phyloP scores from a whole-genome alignment of 495 filamentous ascomycete genomes.

The Hamigera avellanea region DNA sequence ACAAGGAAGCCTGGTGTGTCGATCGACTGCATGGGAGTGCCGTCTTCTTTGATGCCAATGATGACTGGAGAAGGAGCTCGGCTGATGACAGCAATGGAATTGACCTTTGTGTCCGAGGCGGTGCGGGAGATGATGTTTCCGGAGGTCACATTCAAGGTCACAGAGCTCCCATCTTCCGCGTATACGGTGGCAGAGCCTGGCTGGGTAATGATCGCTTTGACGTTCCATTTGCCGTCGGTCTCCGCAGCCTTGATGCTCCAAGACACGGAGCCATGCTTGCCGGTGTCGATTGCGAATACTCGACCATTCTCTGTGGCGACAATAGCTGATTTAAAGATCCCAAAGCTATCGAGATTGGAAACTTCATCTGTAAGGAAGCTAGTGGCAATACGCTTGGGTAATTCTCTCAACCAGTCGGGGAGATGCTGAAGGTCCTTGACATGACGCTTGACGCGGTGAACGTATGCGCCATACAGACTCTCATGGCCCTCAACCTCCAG shows the following conservation, averaged over 20 bases:
- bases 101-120: slow-evolving; percentile 15
- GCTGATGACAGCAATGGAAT: slow-evolving; percentile 21
- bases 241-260: slow-evolving; percentile 58
- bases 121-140: slow-evolving; percentile 40
- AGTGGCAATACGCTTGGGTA: slow-evolving; percentile 54
- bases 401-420: slow-evolving; percentile 56
- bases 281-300: slow-evolving; percentile 67
- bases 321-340: slow-evolving; percentile 71
- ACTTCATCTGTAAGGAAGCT: slow-evolving; percentile 54
- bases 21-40: slow-evolving; percentile 18
- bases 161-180: slow-evolving; percentile 43
- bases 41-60: slow-evolving; percentile 22
- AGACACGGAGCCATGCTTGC: slow-evolving; percentile 58
- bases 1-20: slow-evolving; percentile 36
- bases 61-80: slow-evolving; percentile 12
- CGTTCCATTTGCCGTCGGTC: slow-evolving; percentile 48
- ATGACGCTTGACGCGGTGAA: slow-evolving; percentile 80
- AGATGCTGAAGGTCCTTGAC: slow-evolving; percentile 64
- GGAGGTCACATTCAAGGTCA: slow-evolving; percentile 43
- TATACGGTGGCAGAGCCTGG: slow-evolving; percentile 48
- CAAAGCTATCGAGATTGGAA: slow-evolving; percentile 65
- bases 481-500: slow-evolving; percentile 79
- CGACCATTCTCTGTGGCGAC: slow-evolving; percentile 72
- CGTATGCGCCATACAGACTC: slow-evolving; percentile 66
- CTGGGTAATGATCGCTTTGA: slow-evolving; percentile 53